Percentiles rank a stretch among this genome's conserved stretches.
These are phyloP conservation scores for Abrus pulchellus DNA, from an alignment of 306 rosid species.

Conservation along the genomic window DNA sequence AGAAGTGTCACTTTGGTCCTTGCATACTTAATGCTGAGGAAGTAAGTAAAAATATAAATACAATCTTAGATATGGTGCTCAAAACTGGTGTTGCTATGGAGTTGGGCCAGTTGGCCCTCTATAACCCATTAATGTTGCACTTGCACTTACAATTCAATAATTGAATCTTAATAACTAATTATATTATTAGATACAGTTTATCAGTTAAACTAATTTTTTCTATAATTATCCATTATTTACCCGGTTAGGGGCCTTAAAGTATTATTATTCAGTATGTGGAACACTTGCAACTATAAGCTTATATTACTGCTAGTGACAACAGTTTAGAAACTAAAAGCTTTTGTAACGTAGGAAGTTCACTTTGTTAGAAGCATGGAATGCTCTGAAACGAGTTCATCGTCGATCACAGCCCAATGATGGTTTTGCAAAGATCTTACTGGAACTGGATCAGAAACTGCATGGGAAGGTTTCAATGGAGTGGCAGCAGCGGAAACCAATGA, in stretches of 20 bases:
- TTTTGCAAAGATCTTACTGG: slow-evolving; percentile 72
- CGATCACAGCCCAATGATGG: slow-evolving; percentile 97
- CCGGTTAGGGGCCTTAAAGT: slow-evolving; percentile 5
- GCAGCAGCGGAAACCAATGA: slow-evolving; percentile 83
- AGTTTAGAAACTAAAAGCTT: slow-evolving; percentile 29
- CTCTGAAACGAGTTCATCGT: slow-evolving; percentile 79
- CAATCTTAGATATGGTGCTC: background rate
- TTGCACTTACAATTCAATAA: background rate
- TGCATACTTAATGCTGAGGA: slow-evolving; percentile 88
- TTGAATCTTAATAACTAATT: slow-evolving; percentile 5
- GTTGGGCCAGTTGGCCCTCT: slow-evolving; percentile 4
- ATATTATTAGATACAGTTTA: background rate
- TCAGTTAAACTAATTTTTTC: background rate
- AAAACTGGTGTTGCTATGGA: slow-evolving; percentile 11
- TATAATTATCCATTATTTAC: background rate
- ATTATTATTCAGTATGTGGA: background rate
- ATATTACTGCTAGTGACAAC: background rate
- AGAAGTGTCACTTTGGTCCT: slow-evolving; percentile 92
- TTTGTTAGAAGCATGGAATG: slow-evolving; percentile 80
- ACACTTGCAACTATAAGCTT: slow-evolving; percentile 9
- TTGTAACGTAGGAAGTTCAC: slow-evolving; percentile 72
- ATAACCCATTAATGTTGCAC: slow-evolving; percentile 29
- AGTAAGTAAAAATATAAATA: slow-evolving; percentile 64
- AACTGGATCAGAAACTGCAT: slow-evolving; percentile 70
- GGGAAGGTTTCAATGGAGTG: slow-evolving; percentile 91